Evolutionary conservation across 495 filamentous ascomycete genomes (phyloP), one percentile per base, ranked within the genome.

Genomic region (Podospora pseudocomata): DNA sequence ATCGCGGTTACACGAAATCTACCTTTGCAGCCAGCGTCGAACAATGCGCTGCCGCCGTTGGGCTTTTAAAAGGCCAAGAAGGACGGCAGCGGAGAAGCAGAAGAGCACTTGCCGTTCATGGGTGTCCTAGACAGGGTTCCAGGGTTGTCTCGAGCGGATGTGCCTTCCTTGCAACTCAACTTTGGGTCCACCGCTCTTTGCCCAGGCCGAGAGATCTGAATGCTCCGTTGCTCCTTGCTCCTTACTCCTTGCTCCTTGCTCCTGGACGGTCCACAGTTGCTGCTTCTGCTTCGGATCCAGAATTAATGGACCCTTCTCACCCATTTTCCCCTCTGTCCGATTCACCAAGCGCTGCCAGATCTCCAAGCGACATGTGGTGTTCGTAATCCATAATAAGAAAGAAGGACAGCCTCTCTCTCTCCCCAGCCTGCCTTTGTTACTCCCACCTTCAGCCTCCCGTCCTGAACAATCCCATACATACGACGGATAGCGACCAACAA

Each of bases 121-220:
- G 39, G 6, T 7, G 23, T 58, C 55, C 55, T 32, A 20, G 60
- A n/a, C 68, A 56, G 44, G 66, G 67, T 60, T 60, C 28, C 64
- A 67, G 63, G 70, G 69, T 66, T 65, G 65, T 58, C 66, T 67
- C 16, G 61, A 44, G 23, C 64, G 68, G 65, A 71, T 60, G 65
- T 68, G 56, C 55, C 66, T 67, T 69, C 66, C 63, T 63, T 26
- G 60, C 59, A 7, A 64, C 49, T 27, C 60, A 53, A 64, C 49
- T 65, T 7, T 63, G 72, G 68, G 57, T 75, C 70, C 71, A 75
- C 71, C 73, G 71, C 68, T 66, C 66, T 67, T 72, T 67, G 61
- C 65, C 65, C 67, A 64, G 67, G 23, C 67, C 34, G 54, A 34
- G 63, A 71, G 70, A 71, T 68, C 70, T 71, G 66, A 53, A 53